Percentiles rank a stretch among this genome's conserved stretches.
These are phyloP conservation scores for Ramularia collo-cygni DNA, from an alignment of 2,329 filamentous ascomycete species.

Conservation along the genomic window DNA sequence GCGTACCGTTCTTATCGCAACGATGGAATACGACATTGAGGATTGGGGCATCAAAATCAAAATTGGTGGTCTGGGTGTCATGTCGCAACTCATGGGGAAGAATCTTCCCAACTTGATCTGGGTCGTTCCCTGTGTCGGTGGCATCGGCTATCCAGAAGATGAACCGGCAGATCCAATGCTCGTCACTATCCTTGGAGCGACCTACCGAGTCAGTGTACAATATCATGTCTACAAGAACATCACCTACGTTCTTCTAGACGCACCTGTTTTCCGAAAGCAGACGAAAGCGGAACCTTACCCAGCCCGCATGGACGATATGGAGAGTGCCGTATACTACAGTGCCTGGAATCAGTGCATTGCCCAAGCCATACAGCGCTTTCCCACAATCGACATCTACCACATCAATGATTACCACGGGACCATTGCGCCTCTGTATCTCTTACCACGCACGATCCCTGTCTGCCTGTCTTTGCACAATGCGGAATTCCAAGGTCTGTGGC, in stretches of 20 bases:
- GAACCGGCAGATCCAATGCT: slow-evolving; percentile 52
- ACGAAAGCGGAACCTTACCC: slow-evolving; percentile 57
- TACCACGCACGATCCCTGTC: slow-evolving; percentile 53
- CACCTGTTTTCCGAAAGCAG: slow-evolving; percentile 58
- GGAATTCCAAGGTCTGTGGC: slow-evolving; percentile 62
- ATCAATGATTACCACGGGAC: slow-evolving; percentile 59
- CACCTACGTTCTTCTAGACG: slow-evolving; percentile 59
- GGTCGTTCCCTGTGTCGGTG: slow-evolving; percentile 47
- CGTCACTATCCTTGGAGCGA: slow-evolving; percentile 52
- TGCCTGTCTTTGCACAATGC: slow-evolving; percentile 61
- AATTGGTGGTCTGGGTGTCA: slow-evolving; percentile 61
- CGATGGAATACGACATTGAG: slow-evolving; percentile 65
- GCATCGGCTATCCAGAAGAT: slow-evolving; percentile 55
- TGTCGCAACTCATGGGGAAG: slow-evolving; percentile 62
- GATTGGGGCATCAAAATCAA: slow-evolving; percentile 64
- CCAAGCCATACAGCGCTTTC: slow-evolving; percentile 53
- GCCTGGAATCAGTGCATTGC: slow-evolving; percentile 64
- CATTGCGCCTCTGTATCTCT: slow-evolving; percentile 55
- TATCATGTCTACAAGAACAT: slow-evolving; percentile 57
- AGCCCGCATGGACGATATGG: slow-evolving; percentile 59
- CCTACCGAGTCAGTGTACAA: slow-evolving; percentile 55
- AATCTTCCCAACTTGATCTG: slow-evolving; percentile 57
- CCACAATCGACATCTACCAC: slow-evolving; percentile 51
- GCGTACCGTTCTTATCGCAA: slow-evolving; percentile 48
- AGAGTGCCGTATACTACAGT: slow-evolving; percentile 59